Percentiles rank a stretch among this genome's conserved stretches.
Evolutionary conservation across 805 yeast genomes (phyloP).

Genomic region (Ogataea trehalophila): DNA sequence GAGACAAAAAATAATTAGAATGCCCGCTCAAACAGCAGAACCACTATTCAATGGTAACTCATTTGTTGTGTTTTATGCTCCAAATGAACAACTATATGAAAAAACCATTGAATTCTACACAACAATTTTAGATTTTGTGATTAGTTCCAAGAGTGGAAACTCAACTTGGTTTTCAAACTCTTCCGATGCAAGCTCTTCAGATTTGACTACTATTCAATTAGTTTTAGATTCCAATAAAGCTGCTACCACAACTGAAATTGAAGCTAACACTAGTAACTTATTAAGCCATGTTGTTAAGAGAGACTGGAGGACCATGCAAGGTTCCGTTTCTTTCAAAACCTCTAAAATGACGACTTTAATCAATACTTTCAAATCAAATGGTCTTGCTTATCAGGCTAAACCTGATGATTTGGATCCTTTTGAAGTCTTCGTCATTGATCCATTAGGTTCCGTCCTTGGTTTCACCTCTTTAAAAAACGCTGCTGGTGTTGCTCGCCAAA

Average conservation of each 20-base stretch:
- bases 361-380: slow-evolving; percentile 27
- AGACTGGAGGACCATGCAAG: slow-evolving; percentile 49
- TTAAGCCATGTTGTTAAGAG: slow-evolving; percentile 24
- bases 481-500: slow-evolving; percentile 28
- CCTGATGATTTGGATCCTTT: slow-evolving; percentile 74
- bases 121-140: slow-evolving; percentile 34
- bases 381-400: slow-evolving; percentile 45
- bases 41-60: slow-evolving; percentile 56
- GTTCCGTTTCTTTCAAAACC: slow-evolving; percentile 43
- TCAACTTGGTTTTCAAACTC: slow-evolving; percentile 30
- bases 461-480: slow-evolving; percentile 63
- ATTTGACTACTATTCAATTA: slow-evolving; percentile 21
- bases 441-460: slow-evolving; percentile 78
- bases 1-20: not conserved
- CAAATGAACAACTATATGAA: slow-evolving; percentile 37
- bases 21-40: slow-evolving; percentile 11
- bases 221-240: slow-evolving; percentile 23
- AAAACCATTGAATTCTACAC: slow-evolving; percentile 55
- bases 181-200: slow-evolving; percentile 20
- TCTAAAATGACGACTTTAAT: slow-evolving; percentile 36
- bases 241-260: slow-evolving; percentile 21
- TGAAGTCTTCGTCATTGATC: slow-evolving; percentile 76
- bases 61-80: slow-evolving; percentile 48
- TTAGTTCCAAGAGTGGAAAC: slow-evolving; percentile 26
- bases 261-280: slow-evolving; percentile 26